Percentiles rank a stretch among this genome's conserved stretches.
Conservation (phyloP, 164 flowering plant species). For the Paratinospora sagittata region DNA sequence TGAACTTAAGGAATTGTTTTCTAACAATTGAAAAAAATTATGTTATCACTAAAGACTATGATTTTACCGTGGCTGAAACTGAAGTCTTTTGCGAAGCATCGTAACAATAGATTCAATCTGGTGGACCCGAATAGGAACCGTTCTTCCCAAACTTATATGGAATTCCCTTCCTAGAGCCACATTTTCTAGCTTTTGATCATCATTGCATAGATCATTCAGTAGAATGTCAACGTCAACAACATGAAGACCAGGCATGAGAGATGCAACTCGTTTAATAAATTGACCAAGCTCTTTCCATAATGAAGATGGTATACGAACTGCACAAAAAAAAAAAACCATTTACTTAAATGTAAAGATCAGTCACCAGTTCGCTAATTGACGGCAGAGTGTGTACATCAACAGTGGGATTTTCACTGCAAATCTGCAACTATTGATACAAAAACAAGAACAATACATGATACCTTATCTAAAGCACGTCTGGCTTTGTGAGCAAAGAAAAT, state of each 20-base stretch:
- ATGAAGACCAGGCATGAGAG: conserved; percentile 56
- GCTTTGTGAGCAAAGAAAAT: too few species aligned
- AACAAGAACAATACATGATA: too few species aligned
- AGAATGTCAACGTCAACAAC: conserved; percentile 73
- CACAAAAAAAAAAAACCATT: conserved; percentile 5
- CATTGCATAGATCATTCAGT: conserved; percentile 42
- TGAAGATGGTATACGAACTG: conserved; percentile 45
- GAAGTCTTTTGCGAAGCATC: conserved; percentile 89
- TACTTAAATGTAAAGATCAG: too few species aligned
- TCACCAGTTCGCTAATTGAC: too few species aligned
- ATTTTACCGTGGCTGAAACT: conserved; percentile 46
- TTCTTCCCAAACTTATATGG: conserved; percentile 92
- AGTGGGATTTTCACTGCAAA: background rate
- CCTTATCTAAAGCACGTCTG: too few species aligned
- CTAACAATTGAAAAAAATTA: conserved; percentile 1
- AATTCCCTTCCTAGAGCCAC: conserved; percentile 67
- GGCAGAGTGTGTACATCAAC: background rate
- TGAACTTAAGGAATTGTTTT: background rate
- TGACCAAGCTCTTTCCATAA: conserved; percentile 44
- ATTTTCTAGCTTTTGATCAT: conserved; percentile 57
- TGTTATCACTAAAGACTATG: background rate
- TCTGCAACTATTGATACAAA: background rate
- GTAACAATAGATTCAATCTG: conserved; percentile 76
- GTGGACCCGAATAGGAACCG: conserved; percentile 85
- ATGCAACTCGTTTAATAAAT: conserved; percentile 46